A percentile compares a stretch with the other conserved stretches of the same genome.
These are phyloP conservation scores for Xerocomellus chrysenteron DNA, from an alignment of 768 basidiomycete genomes.

Conservation along the genomic window DNA sequence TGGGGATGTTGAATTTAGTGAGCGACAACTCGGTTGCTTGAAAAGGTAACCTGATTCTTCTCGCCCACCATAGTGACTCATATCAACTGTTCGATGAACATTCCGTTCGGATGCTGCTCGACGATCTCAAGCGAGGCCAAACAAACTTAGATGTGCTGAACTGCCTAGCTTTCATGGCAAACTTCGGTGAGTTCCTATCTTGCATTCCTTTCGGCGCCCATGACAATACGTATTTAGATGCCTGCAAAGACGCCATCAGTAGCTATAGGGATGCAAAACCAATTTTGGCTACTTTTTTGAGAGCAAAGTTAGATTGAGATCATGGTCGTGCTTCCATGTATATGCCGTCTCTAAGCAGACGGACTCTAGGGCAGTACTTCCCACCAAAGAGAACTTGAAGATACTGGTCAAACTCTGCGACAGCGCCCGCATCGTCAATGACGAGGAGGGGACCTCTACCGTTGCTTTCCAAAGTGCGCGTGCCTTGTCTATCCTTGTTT, in stretches of 20 bases:
- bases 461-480: constrained; percentile 19
- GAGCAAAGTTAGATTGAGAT: constrained; percentile 8
- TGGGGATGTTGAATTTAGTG: too few species aligned
- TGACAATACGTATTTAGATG: constrained; percentile 10
- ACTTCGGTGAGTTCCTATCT: constrained; percentile 21
- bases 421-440: background rate
- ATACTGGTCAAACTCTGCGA: constrained; percentile 22
- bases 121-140: constrained; percentile 16
- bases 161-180: constrained; percentile 30
- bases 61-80: too few species aligned
- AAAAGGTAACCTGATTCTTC: too few species aligned
- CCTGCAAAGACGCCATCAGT: constrained; percentile 5
- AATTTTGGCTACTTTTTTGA: constrained; percentile 15
- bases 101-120: constrained; percentile 17
- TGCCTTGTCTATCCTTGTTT: constrained; percentile 4
- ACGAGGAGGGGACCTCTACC: constrained; percentile 11
- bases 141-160: constrained; percentile 24
- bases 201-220: background rate
- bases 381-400: constrained; percentile 10
- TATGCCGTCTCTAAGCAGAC: constrained; percentile 26
- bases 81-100: constrained; percentile 15
- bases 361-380: constrained; percentile 10
- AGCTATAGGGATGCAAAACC: background rate
- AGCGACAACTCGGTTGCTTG: too few species aligned
- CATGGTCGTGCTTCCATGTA: constrained; percentile 26